phyloP scores from a whole-genome alignment of 2,329 filamentous ascomycete species.

The Ceratocystis destructans region DNA sequence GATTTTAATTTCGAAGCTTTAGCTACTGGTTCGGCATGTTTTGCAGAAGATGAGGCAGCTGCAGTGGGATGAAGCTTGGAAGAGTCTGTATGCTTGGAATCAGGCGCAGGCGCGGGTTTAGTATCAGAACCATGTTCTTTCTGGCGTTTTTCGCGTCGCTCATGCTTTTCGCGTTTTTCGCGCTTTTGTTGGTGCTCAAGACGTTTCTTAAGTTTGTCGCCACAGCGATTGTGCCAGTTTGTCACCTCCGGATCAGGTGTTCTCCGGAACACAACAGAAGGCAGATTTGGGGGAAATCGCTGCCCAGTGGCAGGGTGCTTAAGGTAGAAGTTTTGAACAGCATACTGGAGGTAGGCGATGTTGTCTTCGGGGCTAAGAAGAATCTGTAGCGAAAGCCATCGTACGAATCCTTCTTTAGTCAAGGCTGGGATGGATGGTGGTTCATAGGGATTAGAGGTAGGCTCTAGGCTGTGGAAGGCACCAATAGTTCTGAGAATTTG shows the following conservation, averaged over 20 bases:
- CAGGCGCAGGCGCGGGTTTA: neutral
- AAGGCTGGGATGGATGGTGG: constrained; percentile 70
- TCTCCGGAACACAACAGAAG: constrained; percentile 51
- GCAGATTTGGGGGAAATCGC: constrained; percentile 47
- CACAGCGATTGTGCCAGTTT: constrained; percentile 71
- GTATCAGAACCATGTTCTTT: neutral
- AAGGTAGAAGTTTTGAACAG: constrained; percentile 64
- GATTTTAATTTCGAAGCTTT: neutral
- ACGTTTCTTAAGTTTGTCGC: constrained; percentile 44
- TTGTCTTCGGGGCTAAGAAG: constrained; percentile 80
- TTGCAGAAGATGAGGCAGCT: neutral
- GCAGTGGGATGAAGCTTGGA: constrained; percentile 3
- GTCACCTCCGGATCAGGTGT: constrained; percentile 68
- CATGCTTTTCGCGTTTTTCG: constrained; percentile 2
- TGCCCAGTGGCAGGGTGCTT: constrained; percentile 60
- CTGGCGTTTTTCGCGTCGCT: constrained; percentile 1
- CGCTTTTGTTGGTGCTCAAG: constrained; percentile 9
- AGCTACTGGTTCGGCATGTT: neutral
- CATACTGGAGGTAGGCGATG: constrained; percentile 66
- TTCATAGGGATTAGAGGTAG: constrained; percentile 56
- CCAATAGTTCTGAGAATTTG: constrained; percentile 88
- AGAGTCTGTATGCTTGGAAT: constrained; percentile 2
- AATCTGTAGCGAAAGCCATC: constrained; percentile 88
- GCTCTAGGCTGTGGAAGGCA: constrained; percentile 77
- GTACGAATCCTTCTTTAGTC: constrained; percentile 70